These are phyloP conservation scores for Colletotrichum plurivorum DNA, from an alignment of 2,329 filamentous ascomycete genomes.

Conservation along the genomic window DNA sequence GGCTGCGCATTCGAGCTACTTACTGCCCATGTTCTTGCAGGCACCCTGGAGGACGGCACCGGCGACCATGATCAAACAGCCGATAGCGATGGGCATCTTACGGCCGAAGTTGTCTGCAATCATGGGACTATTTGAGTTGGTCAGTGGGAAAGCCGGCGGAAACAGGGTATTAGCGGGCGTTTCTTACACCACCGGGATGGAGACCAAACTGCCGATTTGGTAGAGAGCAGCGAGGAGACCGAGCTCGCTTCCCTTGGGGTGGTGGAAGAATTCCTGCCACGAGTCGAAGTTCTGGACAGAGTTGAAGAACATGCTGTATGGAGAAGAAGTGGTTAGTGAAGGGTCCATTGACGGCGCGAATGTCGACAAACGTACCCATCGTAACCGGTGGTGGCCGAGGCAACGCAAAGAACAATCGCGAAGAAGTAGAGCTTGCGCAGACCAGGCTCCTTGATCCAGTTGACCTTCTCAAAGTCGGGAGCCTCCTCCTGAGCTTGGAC, in stretches of 20 bases:
- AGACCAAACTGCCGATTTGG: constrained; percentile 70
- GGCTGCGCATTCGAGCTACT: constrained; percentile 26
- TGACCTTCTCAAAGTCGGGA: constrained; percentile 64
- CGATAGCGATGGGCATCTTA: constrained; percentile 66
- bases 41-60: constrained; percentile 71
- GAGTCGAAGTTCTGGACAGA: constrained; percentile 58
- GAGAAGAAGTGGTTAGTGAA: constrained; percentile 21
- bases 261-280: constrained; percentile 63
- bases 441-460: constrained; percentile 69
- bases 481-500: constrained; percentile 59
- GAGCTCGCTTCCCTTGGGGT: constrained; percentile 58
- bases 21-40: constrained; percentile 55
- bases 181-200: constrained; percentile 69
- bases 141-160: background rate
- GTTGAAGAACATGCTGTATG: constrained; percentile 59
- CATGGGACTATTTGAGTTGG: constrained; percentile 53
- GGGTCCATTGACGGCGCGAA: background rate
- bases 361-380: constrained; percentile 60
- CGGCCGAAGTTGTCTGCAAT: constrained; percentile 69
- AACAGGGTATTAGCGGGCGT: background rate
- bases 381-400: constrained; percentile 70
- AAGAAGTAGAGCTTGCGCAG: constrained; percentile 70
- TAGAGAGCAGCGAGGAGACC: constrained; percentile 72
- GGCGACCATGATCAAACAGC: constrained; percentile 67
- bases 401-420: constrained; percentile 64